Conservation (phyloP, 176 grass and related monocot genomes). For the Bothriochloa decipiens region DNA sequence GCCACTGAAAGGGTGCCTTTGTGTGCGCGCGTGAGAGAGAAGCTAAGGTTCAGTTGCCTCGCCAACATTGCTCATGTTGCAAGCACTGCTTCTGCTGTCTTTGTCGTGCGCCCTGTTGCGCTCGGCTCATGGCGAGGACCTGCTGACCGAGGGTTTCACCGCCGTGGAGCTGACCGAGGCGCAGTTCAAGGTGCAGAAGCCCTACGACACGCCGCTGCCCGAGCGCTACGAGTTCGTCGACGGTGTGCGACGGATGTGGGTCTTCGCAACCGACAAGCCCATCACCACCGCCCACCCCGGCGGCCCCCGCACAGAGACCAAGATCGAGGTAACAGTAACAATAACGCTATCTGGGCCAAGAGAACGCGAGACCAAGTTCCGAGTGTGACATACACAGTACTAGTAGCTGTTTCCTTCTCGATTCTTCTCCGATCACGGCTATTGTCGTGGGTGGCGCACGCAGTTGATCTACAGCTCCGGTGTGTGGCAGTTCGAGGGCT, state of each 20-base stretch:
- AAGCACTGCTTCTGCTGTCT: too few species aligned
- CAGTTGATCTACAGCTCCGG: constrained; percentile 27
- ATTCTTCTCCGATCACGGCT: too few species aligned
- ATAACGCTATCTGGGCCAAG: too few species aligned
- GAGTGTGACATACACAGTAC: too few species aligned
- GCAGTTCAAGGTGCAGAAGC: constrained; percentile 38
- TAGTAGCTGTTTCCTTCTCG: too few species aligned
- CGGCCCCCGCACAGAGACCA: constrained; percentile 43
- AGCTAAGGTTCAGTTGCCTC: too few species aligned
- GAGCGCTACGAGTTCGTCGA: constrained; percentile 19
- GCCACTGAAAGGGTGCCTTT: too few species aligned
- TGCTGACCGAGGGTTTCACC: constrained; percentile 47
- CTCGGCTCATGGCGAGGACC: background rate
- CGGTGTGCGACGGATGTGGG: background rate
- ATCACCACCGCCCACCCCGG: background rate
- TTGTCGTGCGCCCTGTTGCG: too few species aligned
- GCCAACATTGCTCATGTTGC: too few species aligned
- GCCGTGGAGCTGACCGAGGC: constrained; percentile 18
- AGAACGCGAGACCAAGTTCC: too few species aligned
- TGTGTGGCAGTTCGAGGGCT: constrained; percentile 56
- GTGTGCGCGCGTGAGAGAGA: too few species aligned
- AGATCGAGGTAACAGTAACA: background rate
- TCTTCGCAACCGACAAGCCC: constrained; percentile 8
- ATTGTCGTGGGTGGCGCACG: too few species aligned
- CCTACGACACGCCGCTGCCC: constrained; percentile 24